These are phyloP conservation scores for Ananas comosus DNA, from an alignment of 176 grass and related monocot genomes.

Conservation along the genomic window DNA sequence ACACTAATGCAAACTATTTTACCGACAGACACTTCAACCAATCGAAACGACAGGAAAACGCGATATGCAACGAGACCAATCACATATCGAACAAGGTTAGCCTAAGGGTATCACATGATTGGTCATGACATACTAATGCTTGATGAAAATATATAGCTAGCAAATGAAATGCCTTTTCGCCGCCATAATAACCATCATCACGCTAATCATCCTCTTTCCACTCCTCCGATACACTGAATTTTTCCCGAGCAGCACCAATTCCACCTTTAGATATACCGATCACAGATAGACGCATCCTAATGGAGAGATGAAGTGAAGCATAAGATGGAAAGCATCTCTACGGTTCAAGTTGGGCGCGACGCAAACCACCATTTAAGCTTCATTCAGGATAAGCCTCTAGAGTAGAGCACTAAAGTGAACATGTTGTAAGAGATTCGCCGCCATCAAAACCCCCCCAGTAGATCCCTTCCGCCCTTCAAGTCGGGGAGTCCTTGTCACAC, in stretches of 20 bases:
- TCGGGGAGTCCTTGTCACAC: too few relatives aligned
- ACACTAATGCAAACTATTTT: too few relatives aligned
- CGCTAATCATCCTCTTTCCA: background rate
- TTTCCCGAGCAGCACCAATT: background rate
- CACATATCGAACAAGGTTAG: too few relatives aligned
- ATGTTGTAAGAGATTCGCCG: too few relatives aligned
- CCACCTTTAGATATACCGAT: background rate
- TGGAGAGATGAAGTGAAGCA: background rate
- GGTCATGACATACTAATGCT: too few relatives aligned
- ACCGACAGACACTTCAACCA: too few relatives aligned
- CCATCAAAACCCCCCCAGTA: too few relatives aligned
- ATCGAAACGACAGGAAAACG: too few relatives aligned
- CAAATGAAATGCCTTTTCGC: background rate
- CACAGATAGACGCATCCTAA: background rate
- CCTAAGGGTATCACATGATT: too few relatives aligned
- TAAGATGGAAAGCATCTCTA: background rate
- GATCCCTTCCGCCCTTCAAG: too few relatives aligned
- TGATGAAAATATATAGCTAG: too few relatives aligned
- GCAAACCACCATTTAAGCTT: background rate
- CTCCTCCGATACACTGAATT: background rate
- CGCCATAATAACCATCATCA: background rate
- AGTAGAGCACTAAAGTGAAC: background rate
- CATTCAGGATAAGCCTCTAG: background rate
- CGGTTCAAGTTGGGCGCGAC: background rate
- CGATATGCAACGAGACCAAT: too few relatives aligned